Conservation (phyloP, 352 stramenopile genomes). For the Phytophthora pseudosyringae region DNA sequence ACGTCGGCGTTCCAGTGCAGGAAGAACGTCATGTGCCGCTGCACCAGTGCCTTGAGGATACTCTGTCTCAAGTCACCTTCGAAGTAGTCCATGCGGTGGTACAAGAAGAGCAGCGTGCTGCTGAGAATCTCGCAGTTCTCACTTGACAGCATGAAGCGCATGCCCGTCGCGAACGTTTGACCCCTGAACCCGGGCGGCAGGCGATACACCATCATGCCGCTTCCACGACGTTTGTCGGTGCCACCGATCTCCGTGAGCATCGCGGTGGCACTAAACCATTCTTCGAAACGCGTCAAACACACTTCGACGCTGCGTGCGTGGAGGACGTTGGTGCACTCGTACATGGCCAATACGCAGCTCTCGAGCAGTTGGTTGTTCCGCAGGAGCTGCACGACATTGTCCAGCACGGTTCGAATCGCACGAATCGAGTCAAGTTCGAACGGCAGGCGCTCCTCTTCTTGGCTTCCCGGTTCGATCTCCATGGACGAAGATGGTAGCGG, state of each 20-base stretch:
- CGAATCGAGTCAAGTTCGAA: constrained; percentile 64
- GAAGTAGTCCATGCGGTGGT: constrained; percentile 77
- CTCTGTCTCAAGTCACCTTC: constrained; percentile 70
- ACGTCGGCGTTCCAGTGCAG: constrained; percentile 83
- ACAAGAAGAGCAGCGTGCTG: constrained; percentile 71
- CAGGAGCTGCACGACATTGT: constrained; percentile 59
- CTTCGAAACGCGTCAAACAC: constrained; percentile 66
- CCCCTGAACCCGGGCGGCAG: constrained; percentile 54
- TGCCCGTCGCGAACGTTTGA: constrained; percentile 58
- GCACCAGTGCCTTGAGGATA: constrained; percentile 72
- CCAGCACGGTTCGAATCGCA: constrained; percentile 59
- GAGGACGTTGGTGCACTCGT: constrained; percentile 79
- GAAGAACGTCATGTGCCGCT: constrained; percentile 81
- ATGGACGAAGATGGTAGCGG: constrained; percentile 43
- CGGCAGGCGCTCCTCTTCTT: constrained; percentile 38
- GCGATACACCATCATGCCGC: constrained; percentile 49
- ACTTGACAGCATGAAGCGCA: constrained; percentile 75
- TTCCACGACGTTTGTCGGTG: constrained; percentile 18
- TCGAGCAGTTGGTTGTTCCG: constrained; percentile 70
- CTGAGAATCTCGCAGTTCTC: constrained; percentile 80
- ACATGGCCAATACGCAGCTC: constrained; percentile 68
- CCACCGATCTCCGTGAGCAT: constrained; percentile 35
- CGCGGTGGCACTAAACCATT: constrained; percentile 66
- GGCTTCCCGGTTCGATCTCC: constrained; percentile 32
- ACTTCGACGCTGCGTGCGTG: constrained; percentile 67